Evolutionary conservation across 176 grass and related monocot genomes (phyloP).

Genomic region (Dactylis glomerata): DNA sequence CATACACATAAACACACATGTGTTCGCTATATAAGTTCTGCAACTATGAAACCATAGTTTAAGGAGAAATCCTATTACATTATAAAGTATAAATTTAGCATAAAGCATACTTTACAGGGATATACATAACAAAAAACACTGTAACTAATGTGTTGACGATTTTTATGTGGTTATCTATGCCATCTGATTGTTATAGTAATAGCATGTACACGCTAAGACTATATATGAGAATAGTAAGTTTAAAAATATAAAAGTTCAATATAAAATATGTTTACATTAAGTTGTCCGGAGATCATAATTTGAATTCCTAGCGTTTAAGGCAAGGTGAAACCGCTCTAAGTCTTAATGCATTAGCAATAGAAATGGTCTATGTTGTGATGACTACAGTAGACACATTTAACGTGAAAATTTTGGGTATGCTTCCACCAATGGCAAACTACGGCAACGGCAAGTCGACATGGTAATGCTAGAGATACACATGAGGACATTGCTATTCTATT

Average conservation of each 20-base stretch:
- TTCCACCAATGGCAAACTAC: too few relatives aligned
- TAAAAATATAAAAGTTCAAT: neutral
- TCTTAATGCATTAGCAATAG: too few relatives aligned
- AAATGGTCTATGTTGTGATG: too few relatives aligned
- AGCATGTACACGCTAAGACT: neutral
- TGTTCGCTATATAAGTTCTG: neutral
- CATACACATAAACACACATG: neutral
- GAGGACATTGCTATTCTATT: too few relatives aligned
- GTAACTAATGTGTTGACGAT: neutral
- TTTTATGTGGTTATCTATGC: neutral
- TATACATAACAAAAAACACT: neutral
- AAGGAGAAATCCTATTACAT: neutral
- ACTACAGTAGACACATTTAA: too few relatives aligned
- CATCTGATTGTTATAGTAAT: neutral
- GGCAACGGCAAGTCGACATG: too few relatives aligned
- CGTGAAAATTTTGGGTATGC: too few relatives aligned
- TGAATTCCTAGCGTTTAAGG: too few relatives aligned
- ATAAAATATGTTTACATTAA: neutral
- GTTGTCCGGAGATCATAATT: too few relatives aligned
- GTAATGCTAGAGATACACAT: too few relatives aligned
- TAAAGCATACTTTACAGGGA: neutral
- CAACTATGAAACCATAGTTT: neutral
- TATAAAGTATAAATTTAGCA: neutral
- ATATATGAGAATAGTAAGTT: neutral
- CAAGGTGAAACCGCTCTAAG: too few relatives aligned